A percentile compares a stretch with the other conserved stretches of the same genome.
Conservation (phyloP, 768 basidiomycete genomes). For the Serendipita sp. region DNA sequence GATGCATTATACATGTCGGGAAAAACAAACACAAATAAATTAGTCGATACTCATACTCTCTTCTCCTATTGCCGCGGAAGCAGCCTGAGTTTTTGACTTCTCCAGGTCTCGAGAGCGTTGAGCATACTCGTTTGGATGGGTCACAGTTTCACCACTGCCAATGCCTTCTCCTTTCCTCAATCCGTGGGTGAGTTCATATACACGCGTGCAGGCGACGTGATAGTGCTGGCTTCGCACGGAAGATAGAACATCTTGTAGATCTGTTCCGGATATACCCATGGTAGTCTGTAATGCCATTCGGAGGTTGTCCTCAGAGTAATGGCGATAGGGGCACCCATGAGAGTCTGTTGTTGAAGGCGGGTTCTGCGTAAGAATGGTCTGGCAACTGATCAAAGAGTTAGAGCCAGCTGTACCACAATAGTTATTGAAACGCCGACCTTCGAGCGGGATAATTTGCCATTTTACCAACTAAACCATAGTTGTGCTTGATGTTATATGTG, state of each 20-base stretch:
- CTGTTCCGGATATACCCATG: conserved; percentile 50
- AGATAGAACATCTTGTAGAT: conserved; percentile 69
- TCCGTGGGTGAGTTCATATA: conserved; percentile 90
- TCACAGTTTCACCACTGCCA: conserved; percentile 71
- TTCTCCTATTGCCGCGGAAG: background rate
- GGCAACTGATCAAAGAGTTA: conserved; percentile 43
- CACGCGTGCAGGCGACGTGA: conserved; percentile 92
- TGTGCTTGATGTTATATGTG: conserved; percentile 93
- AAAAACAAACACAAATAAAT: background rate
- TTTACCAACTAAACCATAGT: conserved; percentile 86
- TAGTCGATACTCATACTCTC: background rate
- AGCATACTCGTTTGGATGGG: conserved; percentile 72
- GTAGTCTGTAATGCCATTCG: conserved; percentile 54
- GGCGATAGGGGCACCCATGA: conserved; percentile 88
- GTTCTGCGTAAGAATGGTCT: conserved; percentile 59
- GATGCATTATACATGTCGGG: background rate
- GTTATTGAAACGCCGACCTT: conserved; percentile 33
- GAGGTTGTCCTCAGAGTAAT: conserved; percentile 68
- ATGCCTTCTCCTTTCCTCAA: conserved; percentile 83
- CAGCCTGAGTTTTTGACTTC: background rate
- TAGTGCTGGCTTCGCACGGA: conserved; percentile 67
- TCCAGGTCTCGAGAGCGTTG: conserved; percentile 13
- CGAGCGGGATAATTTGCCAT: conserved; percentile 88
- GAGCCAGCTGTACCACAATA: background rate
- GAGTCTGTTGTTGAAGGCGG: conserved; percentile 51